Evolutionary conservation across 805 yeast species (phyloP).

Genomic region (Blastobotrys americana): DNA sequence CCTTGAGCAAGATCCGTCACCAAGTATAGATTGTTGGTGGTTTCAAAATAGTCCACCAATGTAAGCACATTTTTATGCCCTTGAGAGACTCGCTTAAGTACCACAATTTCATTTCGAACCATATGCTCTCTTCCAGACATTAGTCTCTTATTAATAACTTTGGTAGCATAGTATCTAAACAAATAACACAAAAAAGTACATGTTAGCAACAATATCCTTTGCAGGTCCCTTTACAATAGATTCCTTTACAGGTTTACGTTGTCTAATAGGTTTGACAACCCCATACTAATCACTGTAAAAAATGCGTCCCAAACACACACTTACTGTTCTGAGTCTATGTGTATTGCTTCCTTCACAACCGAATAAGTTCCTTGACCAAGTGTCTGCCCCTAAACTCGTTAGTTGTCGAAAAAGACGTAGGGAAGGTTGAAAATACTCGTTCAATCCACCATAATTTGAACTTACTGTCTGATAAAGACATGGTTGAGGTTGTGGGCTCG

Average conservation of each 20-base stretch:
- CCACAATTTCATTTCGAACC: slow-evolving; percentile 55
- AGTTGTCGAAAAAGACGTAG: no score
- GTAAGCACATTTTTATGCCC: slow-evolving; percentile 52
- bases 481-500: neutral
- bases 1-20: slow-evolving; percentile 63
- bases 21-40: slow-evolving; percentile 44
- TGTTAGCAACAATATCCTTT: neutral
- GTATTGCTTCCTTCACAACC: slow-evolving; percentile 37
- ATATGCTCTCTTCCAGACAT: slow-evolving; percentile 48
- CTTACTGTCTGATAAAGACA: neutral
- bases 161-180: slow-evolving; percentile 43
- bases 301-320: no score
- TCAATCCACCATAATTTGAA: no score
- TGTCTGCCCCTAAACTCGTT: slow-evolving; percentile 31
- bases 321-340: slow-evolving; percentile 33
- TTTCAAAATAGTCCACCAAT: slow-evolving; percentile 63
- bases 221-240: neutral
- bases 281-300: no score
- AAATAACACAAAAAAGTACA: neutral
- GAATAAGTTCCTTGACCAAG: slow-evolving; percentile 40
- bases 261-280: no score
- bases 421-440: no score
- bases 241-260: no score
- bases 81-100: slow-evolving; percentile 44
- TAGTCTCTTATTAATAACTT: slow-evolving; percentile 42